These are phyloP conservation scores for Trichosporon sp. DNA, from an alignment of 1,284 basidiomycete species.

Conservation along the genomic window DNA sequence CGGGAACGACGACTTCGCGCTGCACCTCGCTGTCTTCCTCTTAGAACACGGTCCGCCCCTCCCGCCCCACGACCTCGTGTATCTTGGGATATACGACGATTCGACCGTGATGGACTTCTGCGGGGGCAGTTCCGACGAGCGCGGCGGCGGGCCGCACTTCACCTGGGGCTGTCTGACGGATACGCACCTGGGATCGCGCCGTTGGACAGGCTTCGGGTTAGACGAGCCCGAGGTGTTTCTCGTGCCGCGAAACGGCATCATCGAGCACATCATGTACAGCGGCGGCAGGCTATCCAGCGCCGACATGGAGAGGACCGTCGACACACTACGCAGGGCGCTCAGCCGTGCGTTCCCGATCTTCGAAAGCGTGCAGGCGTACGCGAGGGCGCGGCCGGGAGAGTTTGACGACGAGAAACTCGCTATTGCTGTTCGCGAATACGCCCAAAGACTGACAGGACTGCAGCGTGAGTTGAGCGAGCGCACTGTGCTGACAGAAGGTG, in stretches of 20 bases:
- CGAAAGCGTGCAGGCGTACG: background rate
- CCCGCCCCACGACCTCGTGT: background rate
- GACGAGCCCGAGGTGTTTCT: background rate
- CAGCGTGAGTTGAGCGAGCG: background rate
- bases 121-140: background rate
- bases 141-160: background rate
- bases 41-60: background rate
- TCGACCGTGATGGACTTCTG: background rate
- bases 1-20: background rate
- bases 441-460: background rate
- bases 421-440: background rate
- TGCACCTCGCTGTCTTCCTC: background rate
- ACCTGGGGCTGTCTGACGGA: background rate
- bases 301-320: background rate
- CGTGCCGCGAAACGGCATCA: background rate
- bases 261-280: background rate
- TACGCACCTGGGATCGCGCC: background rate
- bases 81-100: background rate
- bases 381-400: too few species aligned
- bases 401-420: background rate
- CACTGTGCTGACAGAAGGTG: background rate
- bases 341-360: background rate
- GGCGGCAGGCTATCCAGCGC: background rate
- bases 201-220: background rate
- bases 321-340: background rate